Conservation (phyloP, 2,329 filamentous ascomycete genomes). For the Pestalotiopsis sp. region DNA sequence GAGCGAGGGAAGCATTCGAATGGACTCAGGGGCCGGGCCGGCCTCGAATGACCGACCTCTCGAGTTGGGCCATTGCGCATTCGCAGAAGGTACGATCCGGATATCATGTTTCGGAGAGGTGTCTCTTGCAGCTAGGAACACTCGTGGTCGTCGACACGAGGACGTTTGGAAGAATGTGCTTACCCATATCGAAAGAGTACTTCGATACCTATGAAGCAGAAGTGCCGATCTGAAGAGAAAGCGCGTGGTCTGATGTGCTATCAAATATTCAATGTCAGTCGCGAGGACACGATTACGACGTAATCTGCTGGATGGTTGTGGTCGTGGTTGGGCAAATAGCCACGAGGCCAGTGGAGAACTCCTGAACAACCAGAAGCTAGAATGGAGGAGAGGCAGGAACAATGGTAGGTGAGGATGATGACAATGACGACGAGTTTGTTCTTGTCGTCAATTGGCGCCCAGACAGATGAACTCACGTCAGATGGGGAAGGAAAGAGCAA, state of each 20-base stretch:
- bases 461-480: constrained; percentile 5
- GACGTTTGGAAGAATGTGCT: constrained; percentile 36
- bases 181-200: constrained; percentile 47
- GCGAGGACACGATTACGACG: constrained; percentile 3
- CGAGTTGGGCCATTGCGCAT: not conserved
- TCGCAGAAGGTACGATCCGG: constrained; percentile 15
- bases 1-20: not conserved
- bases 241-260: constrained; percentile 25
- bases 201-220: constrained; percentile 27
- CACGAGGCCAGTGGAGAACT: constrained; percentile 14
- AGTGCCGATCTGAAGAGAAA: constrained; percentile 25
- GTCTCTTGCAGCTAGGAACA: constrained; percentile 25
- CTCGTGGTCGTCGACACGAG: constrained; percentile 18
- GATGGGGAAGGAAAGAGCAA: constrained; percentile 8
- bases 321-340: constrained; percentile 1
- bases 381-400: not conserved
- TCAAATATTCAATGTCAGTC: constrained; percentile 26
- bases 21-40: constrained; percentile 13
- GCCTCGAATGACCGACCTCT: constrained; percentile 14
- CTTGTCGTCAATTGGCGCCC: not conserved
- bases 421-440: not conserved
- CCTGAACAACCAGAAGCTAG: not conserved
- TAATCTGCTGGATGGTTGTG: constrained; percentile 10
- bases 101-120: constrained; percentile 14
- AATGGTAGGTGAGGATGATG: not conserved